A percentile compares a stretch with the other conserved stretches of the same genome.
Conservation (phyloP, 805 yeast species). For the Metschnikowia hibisci region DNA sequence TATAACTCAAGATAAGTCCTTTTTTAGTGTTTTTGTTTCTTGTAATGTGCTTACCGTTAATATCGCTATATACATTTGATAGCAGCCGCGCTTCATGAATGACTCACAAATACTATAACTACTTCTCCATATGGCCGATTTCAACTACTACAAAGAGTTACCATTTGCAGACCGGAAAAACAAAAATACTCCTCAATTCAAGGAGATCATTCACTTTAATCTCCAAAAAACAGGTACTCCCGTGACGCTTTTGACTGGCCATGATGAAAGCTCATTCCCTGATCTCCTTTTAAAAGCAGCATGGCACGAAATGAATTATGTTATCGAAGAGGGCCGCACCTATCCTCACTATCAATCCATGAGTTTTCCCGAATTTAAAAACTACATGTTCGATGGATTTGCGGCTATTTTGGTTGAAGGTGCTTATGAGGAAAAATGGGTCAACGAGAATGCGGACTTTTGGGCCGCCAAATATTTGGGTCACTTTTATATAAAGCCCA, state of each 20-base stretch:
- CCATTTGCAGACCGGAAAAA: conserved; percentile 35
- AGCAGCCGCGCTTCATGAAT: no score
- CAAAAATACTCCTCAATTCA: conserved; percentile 24
- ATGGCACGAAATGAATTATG: conserved; percentile 53
- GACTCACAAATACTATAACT: no score
- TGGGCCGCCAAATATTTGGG: conserved; percentile 60
- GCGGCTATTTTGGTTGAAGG: conserved; percentile 57
- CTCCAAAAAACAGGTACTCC: conserved; percentile 37
- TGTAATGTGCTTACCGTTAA: no score
- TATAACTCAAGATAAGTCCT: no score
- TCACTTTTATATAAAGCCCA: conserved; percentile 78
- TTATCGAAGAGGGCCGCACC: conserved; percentile 69
- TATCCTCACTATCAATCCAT: conserved; percentile 56
- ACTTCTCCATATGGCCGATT: background rate
- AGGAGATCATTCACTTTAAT: conserved; percentile 35
- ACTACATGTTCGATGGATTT: conserved; percentile 66
- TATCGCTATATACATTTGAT: no score
- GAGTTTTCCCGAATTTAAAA: conserved; percentile 47
- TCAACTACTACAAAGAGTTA: conserved; percentile 9
- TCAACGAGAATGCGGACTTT: conserved; percentile 32
- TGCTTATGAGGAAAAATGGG: conserved; percentile 22
- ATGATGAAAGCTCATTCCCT: conserved; percentile 48
- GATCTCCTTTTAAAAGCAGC: conserved; percentile 43
- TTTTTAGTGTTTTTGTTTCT: no score
- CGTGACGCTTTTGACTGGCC: conserved; percentile 63